These are phyloP conservation scores for Agroathelia rolfsii DNA, from an alignment of 1,284 basidiomycete genomes.

Conservation along the genomic window DNA sequence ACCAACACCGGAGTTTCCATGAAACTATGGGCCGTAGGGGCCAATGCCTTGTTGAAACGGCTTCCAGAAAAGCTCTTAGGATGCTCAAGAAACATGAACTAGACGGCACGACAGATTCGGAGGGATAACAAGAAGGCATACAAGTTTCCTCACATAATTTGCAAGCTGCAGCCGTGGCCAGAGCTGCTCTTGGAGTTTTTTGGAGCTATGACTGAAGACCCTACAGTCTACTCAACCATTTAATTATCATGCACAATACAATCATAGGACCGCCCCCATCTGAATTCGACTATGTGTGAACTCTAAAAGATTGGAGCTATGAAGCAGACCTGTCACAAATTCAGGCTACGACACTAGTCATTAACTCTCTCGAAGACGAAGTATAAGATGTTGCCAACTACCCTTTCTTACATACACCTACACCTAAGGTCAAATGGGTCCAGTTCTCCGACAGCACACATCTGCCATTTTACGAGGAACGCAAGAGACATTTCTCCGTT, in stretches of 20 bases:
- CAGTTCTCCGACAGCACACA: slow-evolving; percentile 22
- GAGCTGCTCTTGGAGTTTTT: slow-evolving; percentile 16
- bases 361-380: slow-evolving; percentile 22
- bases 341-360: slow-evolving; percentile 20
- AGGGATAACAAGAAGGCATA: slow-evolving; percentile 17
- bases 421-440: slow-evolving; percentile 23
- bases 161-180: slow-evolving; percentile 17
- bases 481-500: slow-evolving; percentile 16
- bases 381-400: slow-evolving; percentile 19
- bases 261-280: slow-evolving; percentile 23
- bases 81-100: slow-evolving; percentile 16
- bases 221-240: slow-evolving; percentile 19
- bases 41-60: slow-evolving; percentile 8
- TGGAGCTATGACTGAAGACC: slow-evolving; percentile 13
- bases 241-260: too few relatives aligned
- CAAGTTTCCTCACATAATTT: slow-evolving; percentile 14
- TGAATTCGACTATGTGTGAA: slow-evolving; percentile 20
- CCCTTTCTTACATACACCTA: slow-evolving; percentile 22
- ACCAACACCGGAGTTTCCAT: slow-evolving; percentile 14
- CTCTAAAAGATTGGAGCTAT: slow-evolving; percentile 22
- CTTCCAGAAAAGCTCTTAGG: slow-evolving; percentile 16
- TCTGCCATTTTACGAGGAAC: slow-evolving; percentile 21
- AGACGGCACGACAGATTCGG: slow-evolving; percentile 16
- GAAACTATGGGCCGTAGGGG: slow-evolving; percentile 16
- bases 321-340: slow-evolving; percentile 24